Percentiles rank a stretch among this genome's conserved stretches.
These are phyloP conservation scores for Dioszegia crocea DNA, from an alignment of 768 basidiomycete genomes.

Conservation along the genomic window DNA sequence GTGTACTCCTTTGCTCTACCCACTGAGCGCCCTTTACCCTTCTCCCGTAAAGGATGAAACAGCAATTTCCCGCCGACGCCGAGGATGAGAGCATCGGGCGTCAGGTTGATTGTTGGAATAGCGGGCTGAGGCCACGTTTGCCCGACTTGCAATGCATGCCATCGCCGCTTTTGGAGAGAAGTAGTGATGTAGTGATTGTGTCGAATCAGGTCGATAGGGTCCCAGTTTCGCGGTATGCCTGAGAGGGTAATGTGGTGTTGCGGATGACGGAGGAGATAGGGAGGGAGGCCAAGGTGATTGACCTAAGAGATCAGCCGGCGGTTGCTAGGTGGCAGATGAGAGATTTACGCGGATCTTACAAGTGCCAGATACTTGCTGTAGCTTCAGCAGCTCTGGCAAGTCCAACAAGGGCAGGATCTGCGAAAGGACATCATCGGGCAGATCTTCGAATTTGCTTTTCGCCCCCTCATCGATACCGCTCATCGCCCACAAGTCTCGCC, in stretches of 20 bases:
- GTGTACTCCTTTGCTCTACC: constrained; percentile 21
- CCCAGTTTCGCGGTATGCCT: constrained; percentile 18
- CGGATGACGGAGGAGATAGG: constrained; percentile 25
- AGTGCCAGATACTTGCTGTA: constrained; percentile 5
- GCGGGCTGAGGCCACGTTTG: constrained; percentile 28
- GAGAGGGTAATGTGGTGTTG: constrained; percentile 19
- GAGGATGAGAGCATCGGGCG: constrained; percentile 18
- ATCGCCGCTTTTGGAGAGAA: constrained; percentile 9
- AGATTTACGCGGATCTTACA: constrained; percentile 21
- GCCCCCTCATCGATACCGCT: background rate
- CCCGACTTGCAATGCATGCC: constrained; percentile 36
- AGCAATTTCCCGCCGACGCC: constrained; percentile 31
- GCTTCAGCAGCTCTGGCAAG: constrained; percentile 17
- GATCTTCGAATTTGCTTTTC: constrained; percentile 8
- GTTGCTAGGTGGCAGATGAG: background rate
- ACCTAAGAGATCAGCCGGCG: constrained; percentile 16
- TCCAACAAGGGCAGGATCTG: constrained; percentile 21
- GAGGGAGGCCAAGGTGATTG: constrained; percentile 21
- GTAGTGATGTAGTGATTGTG: constrained; percentile 10
- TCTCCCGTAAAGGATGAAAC: constrained; percentile 23
- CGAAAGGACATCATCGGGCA: constrained; percentile 36
- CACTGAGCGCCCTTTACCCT: constrained; percentile 10
- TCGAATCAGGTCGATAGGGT: constrained; percentile 14
- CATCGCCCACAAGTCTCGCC: background rate
- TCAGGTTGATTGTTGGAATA: constrained; percentile 30